phyloP scores from a whole-genome alignment of 441 rosid genomes.

The Populus hybrid region DNA sequence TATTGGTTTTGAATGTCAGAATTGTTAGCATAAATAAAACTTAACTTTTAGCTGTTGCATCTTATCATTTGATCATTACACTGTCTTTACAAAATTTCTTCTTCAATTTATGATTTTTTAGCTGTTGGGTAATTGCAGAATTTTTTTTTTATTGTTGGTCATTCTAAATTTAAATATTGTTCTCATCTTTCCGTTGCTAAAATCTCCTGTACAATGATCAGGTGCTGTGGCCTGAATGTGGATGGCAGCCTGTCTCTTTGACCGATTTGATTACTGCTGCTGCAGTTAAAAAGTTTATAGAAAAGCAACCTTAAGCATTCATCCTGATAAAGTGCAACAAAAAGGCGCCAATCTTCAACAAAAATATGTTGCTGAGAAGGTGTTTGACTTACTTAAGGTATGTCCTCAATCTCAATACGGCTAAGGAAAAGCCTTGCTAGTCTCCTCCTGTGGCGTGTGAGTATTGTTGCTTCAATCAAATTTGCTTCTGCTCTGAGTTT shows the following conservation, averaged over 20 bases:
- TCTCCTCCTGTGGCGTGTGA: not conserved
- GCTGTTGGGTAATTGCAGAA: not conserved
- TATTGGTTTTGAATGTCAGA: too few species aligned
- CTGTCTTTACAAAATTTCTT: not conserved
- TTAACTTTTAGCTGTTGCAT: not conserved
- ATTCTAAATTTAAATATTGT: too few species aligned
- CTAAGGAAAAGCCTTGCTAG: not conserved
- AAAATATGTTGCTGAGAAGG: constrained; percentile 85
- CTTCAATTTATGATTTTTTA: not conserved
- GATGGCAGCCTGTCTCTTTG: constrained; percentile 93
- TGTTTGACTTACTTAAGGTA: constrained; percentile 95
- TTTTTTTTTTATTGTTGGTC: not conserved
- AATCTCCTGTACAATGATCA: constrained; percentile 26
- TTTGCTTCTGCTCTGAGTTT: constrained; percentile 8
- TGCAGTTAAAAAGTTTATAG: constrained; percentile 75
- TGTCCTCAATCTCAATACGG: not conserved
- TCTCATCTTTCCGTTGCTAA: constrained; percentile 6
- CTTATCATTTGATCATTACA: not conserved
- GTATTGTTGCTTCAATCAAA: not conserved
- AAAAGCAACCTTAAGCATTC: constrained; percentile 87
- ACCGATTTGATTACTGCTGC: constrained; percentile 77
- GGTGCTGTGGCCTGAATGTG: constrained; percentile 98
- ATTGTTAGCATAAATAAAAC: not conserved
- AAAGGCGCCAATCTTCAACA: constrained; percentile 97
- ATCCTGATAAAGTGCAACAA: constrained; percentile 99